phyloP scores from a whole-genome alignment of 2,329 filamentous ascomycete species.

The Davidsoniella virescens region DNA sequence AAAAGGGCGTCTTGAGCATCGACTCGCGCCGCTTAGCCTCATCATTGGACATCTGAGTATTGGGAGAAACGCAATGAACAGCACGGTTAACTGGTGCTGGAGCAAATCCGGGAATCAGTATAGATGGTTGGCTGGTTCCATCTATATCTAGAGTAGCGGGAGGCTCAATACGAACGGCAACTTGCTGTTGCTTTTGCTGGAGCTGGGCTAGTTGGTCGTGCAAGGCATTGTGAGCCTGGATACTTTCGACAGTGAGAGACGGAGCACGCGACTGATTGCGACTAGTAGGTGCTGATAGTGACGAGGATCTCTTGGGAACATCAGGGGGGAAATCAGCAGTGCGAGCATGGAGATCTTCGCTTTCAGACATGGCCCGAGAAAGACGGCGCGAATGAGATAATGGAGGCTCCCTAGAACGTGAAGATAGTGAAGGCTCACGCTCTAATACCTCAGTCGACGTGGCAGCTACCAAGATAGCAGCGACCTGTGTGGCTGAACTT shows the following conservation, averaged over 20 bases:
- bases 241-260: constrained; percentile 42
- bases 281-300: constrained; percentile 46
- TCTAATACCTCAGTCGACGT: background rate
- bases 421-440: background rate
- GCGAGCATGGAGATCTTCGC: constrained; percentile 34
- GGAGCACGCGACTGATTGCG: constrained; percentile 36
- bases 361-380: constrained; percentile 29
- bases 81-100: background rate
- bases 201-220: constrained; percentile 11
- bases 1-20: constrained; percentile 33
- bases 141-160: constrained; percentile 17
- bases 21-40: constrained; percentile 9
- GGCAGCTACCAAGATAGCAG: background rate
- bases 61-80: constrained; percentile 1
- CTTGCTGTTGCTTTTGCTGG: constrained; percentile 7
- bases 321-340: constrained; percentile 45
- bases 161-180: constrained; percentile 16
- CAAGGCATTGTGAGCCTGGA: constrained; percentile 36
- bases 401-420: background rate
- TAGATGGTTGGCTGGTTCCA: background rate
- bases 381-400: constrained; percentile 20
- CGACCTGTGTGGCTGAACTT: constrained; percentile 24
- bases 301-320: constrained; percentile 41
- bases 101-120: constrained; percentile 7
- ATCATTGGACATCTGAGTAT: constrained; percentile 1